Percentiles rank a stretch among this genome's conserved stretches.
Evolutionary conservation across 176 grass and related monocot genomes (phyloP).

Genomic region (Elaeis guineensis): DNA sequence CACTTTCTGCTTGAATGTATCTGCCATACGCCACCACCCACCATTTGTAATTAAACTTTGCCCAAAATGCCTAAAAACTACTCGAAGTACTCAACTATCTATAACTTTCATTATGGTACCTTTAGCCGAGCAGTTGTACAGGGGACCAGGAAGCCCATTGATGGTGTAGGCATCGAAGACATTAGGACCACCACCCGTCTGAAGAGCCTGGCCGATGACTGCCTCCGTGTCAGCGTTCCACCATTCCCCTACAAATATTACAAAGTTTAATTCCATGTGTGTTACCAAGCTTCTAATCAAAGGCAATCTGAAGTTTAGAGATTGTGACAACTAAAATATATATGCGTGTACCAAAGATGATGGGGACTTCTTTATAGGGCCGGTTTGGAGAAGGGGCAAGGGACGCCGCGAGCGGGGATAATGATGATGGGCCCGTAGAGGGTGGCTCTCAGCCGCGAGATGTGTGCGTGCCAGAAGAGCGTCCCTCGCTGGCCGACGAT

Average conservation of each 20-base stretch:
- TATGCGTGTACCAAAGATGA: conserved; percentile 46
- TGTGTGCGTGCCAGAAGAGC: conserved; percentile 63
- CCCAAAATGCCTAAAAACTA: too few relatives aligned
- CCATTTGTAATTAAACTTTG: too few relatives aligned
- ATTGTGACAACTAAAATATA: not conserved
- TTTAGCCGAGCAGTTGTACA: conserved; percentile 58
- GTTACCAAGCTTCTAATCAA: not conserved
- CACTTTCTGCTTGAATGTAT: conserved; percentile 65
- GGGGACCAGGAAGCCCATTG: conserved; percentile 44
- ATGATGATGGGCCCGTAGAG: conserved; percentile 72
- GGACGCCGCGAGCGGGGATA: conserved; percentile 49
- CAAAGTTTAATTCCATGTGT: not conserved
- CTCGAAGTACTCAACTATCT: too few relatives aligned
- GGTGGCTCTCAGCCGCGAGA: conserved; percentile 53
- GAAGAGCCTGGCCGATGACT: conserved; percentile 48
- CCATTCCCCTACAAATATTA: conserved; percentile 36
- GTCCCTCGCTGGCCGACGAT: conserved; percentile 53
- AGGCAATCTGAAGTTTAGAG: not conserved
- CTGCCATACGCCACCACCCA: conserved; percentile 1
- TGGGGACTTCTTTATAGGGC: conserved; percentile 49
- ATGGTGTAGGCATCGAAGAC: conserved; percentile 59
- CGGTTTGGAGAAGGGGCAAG: conserved; percentile 59
- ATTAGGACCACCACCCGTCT: conserved; percentile 42
- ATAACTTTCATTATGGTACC: conserved; percentile 11
- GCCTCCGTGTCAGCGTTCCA: conserved; percentile 67